phyloP scores from a whole-genome alignment of 345 rosid genomes.

The Toxicodendron radicans region DNA sequence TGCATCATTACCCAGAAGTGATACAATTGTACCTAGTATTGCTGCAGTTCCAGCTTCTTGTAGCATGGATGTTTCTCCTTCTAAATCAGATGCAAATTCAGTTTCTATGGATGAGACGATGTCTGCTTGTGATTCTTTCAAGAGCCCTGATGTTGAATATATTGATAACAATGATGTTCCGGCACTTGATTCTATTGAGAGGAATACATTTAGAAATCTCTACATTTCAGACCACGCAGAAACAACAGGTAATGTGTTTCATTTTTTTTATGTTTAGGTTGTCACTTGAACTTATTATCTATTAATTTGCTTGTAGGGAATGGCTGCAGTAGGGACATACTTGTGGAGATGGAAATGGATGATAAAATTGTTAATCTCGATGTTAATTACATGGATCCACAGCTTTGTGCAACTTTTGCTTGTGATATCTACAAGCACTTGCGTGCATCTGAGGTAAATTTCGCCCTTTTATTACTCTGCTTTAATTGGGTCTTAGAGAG shows the following conservation, averaged over 20 bases:
- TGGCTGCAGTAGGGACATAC: constrained; percentile 55
- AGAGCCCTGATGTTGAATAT: constrained; percentile 86
- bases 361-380: constrained; percentile 56
- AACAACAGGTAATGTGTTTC: constrained; percentile 37
- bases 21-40: constrained; percentile 27
- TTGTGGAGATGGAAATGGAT: constrained; percentile 48
- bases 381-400: constrained; percentile 59
- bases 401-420: constrained; percentile 71
- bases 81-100: constrained; percentile 55
- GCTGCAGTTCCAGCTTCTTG: constrained; percentile 26
- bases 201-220: constrained; percentile 73
- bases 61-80: constrained; percentile 50
- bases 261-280: no score
- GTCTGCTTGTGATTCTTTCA: constrained; percentile 81
- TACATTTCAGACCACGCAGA: constrained; percentile 56
- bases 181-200: constrained; percentile 55
- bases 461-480: background rate
- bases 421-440: constrained; percentile 60
- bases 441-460: constrained; percentile 76
- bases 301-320: constrained; percentile 41
- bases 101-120: constrained; percentile 73
- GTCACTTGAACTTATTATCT: background rate
- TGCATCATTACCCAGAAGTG: constrained; percentile 29
- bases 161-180: constrained; percentile 53
- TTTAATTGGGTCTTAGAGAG: no score